These are phyloP conservation scores for Talaromyces trachyspermus DNA, from an alignment of 495 filamentous ascomycete genomes.

Conservation along the genomic window DNA sequence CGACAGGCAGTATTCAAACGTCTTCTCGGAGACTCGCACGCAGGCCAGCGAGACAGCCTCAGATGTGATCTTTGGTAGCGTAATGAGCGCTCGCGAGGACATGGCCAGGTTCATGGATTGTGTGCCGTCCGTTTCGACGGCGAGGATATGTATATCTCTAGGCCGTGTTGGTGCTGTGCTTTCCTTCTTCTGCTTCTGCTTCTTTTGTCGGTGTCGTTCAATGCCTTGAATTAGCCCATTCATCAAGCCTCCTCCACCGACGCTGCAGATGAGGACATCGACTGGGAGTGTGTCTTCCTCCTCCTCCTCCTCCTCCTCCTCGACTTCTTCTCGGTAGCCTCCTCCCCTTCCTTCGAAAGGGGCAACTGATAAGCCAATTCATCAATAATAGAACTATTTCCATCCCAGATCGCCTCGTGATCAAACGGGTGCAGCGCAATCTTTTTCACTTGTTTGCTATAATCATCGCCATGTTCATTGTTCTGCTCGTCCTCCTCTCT, in stretches of 20 bases:
- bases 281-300: constrained; percentile 32
- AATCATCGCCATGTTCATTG: constrained; percentile 15
- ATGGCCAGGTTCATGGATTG: constrained; percentile 60
- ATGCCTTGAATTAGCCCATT: constrained; percentile 73
- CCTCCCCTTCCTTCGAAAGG: constrained; percentile 12
- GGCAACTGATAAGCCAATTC: constrained; percentile 60
- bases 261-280: constrained; percentile 72
- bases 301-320: constrained; percentile 15
- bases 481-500: constrained; percentile 7
- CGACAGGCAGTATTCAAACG: constrained; percentile 52
- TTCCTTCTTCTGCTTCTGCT: constrained; percentile 11
- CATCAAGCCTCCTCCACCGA: constrained; percentile 84
- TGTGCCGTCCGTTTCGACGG: constrained; percentile 77
- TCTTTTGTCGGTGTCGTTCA: constrained; percentile 34
- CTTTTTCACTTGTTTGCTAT: no score
- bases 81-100: constrained; percentile 51
- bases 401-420: constrained; percentile 76
- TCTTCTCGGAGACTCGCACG: constrained; percentile 59
- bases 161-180: no score
- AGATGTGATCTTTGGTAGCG: constrained; percentile 67
- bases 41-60: constrained; percentile 77
- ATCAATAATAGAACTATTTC: constrained; percentile 62
- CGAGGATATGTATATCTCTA: constrained; percentile 56
- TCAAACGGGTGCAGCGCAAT: constrained; percentile 79
- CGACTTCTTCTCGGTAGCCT: no score